Conservation (phyloP, 108 stramenopile species). For the Pseudonitzschia pungens region DNA sequence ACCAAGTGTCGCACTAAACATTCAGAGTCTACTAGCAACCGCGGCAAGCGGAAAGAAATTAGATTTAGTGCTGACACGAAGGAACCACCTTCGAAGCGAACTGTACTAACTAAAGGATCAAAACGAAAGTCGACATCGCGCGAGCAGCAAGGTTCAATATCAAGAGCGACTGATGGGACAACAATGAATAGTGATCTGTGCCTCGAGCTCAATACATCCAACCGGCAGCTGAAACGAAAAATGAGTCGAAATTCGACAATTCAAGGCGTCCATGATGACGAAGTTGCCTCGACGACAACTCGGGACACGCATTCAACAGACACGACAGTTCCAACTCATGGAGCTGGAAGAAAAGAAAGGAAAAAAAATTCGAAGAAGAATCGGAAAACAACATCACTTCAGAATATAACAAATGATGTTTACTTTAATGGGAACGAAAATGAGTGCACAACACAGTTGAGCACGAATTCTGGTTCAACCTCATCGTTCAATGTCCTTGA, state of each 20-base stretch:
- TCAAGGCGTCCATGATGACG: constrained; percentile 6
- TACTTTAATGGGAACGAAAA: not conserved
- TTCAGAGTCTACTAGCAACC: not conserved
- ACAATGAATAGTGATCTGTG: not conserved
- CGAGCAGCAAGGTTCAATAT: not conserved
- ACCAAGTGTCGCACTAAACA: not conserved
- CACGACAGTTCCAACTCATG: constrained; percentile 12
- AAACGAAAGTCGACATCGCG: not conserved
- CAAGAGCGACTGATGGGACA: not conserved
- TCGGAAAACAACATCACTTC: not conserved
- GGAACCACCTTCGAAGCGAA: not conserved
- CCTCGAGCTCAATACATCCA: not conserved
- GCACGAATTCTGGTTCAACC: not conserved
- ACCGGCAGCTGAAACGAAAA: not conserved
- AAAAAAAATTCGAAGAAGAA: too few species aligned
- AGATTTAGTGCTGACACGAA: constrained; percentile 20
- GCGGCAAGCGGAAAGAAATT: constrained; percentile 1
- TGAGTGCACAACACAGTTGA: not conserved
- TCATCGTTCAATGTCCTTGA: not conserved
- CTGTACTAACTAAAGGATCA: not conserved
- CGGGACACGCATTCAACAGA: constrained; percentile 16
- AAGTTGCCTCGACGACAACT: constrained; percentile 8
- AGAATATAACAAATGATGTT: not conserved
- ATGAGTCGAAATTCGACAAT: not conserved
- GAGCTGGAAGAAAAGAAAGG: constrained; percentile 3